phyloP scores from a whole-genome alignment of 169 alveolate genomes.

The Sarcocystis neurona region DNA sequence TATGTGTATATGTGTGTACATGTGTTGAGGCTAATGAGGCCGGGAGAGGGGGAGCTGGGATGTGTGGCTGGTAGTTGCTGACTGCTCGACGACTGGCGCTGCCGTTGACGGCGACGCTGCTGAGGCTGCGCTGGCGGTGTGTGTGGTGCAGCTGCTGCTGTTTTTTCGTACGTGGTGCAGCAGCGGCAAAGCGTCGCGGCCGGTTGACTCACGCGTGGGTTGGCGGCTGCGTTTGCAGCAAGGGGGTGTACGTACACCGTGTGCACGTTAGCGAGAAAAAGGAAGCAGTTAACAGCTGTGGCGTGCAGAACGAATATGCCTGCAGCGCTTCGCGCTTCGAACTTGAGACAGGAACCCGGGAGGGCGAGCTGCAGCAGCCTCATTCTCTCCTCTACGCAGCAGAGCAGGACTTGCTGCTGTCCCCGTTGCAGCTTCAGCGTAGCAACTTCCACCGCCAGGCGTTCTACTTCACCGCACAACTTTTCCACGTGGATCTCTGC shows the following conservation, averaged over 20 bases:
- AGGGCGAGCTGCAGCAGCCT: constrained; percentile 8
- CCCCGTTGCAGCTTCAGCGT: neutral
- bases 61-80: too few relatives aligned
- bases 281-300: neutral
- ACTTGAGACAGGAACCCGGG: neutral
- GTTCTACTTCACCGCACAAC: too few relatives aligned
- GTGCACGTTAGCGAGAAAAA: neutral
- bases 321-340: neutral
- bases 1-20: too few relatives aligned
- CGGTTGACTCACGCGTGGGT: constrained; percentile 6
- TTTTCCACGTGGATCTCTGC: too few relatives aligned
- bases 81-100: too few relatives aligned
- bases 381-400: constrained; percentile 13
- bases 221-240: neutral
- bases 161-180: too few relatives aligned
- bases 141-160: too few relatives aligned
- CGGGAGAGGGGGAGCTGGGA: too few relatives aligned
- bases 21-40: too few relatives aligned
- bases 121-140: too few relatives aligned
- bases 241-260: constrained; percentile 10
- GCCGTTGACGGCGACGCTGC: too few relatives aligned
- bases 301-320: constrained; percentile 22
- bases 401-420: neutral
- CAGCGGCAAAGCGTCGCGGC: too few relatives aligned
- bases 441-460: neutral